These are phyloP conservation scores for Aquilaria agallochum DNA, from an alignment of 441 rosid species.

Conservation along the genomic window DNA sequence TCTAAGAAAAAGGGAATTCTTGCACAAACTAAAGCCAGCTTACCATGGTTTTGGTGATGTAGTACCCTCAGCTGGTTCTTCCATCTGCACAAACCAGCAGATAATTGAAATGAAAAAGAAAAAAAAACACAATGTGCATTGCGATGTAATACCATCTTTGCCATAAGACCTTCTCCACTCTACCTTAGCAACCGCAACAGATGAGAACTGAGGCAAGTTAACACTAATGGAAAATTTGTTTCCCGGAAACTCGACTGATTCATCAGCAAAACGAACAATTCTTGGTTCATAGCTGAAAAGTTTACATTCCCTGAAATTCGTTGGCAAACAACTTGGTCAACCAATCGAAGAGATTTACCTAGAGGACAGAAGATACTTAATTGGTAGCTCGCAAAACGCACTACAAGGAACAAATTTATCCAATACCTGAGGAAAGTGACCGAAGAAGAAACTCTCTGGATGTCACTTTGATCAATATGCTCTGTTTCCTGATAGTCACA, in stretches of 20 bases:
- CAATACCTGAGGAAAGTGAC: constrained; percentile 60
- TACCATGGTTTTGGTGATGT: constrained; percentile 43
- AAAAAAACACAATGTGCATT: constrained; percentile 7
- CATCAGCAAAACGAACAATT: constrained; percentile 47
- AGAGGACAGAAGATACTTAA: too few relatives aligned
- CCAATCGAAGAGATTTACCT: too few relatives aligned
- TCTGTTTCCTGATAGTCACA: constrained; percentile 47
- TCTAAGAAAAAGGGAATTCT: constrained; percentile 1
- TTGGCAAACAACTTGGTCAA: not conserved
- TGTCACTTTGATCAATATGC: constrained; percentile 24
- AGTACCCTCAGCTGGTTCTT: constrained; percentile 17
- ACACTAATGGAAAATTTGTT: constrained; percentile 20
- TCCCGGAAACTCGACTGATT: constrained; percentile 17
- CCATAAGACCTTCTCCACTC: not conserved
- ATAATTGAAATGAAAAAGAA: not conserved
- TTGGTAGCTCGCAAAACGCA: too few relatives aligned
- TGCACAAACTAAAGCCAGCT: constrained; percentile 1
- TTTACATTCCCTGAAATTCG: constrained; percentile 56
- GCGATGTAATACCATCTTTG: not conserved
- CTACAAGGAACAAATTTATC: too few relatives aligned
- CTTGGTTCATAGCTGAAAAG: constrained; percentile 49
- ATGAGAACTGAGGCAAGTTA: constrained; percentile 76
- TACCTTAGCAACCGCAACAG: constrained; percentile 74
- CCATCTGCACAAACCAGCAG: constrained; percentile 23
- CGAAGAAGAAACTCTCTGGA: constrained; percentile 44